These are phyloP conservation scores for Purpureocillium lavendulum DNA, from an alignment of 2,329 filamentous ascomycete genomes.

Conservation along the genomic window DNA sequence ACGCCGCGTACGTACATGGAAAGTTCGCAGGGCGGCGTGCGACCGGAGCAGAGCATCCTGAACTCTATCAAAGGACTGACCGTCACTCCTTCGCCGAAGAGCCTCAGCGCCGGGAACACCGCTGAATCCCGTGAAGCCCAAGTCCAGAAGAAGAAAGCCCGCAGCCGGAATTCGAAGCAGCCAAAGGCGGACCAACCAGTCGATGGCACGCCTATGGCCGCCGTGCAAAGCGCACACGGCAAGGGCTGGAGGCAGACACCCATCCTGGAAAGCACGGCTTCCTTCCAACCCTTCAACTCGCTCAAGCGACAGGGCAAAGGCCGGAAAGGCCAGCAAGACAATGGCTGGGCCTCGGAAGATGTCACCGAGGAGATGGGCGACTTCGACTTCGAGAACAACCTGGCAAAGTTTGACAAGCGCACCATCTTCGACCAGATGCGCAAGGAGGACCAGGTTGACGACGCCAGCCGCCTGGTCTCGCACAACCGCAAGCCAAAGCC, in stretches of 20 bases:
- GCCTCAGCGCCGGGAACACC: constrained; percentile 11
- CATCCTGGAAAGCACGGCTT: constrained; percentile 50
- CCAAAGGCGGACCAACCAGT: constrained; percentile 17
- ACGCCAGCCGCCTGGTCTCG: constrained; percentile 80
- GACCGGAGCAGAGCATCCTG: constrained; percentile 15
- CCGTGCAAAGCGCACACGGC: constrained; percentile 26
- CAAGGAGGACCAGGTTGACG: constrained; percentile 80
- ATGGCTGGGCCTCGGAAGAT: constrained; percentile 93
- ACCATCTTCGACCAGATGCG: constrained; percentile 87
- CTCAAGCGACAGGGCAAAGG: constrained; percentile 48
- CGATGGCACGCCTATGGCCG: constrained; percentile 13
- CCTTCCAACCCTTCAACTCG: constrained; percentile 54
- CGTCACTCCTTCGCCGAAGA: constrained; percentile 9
- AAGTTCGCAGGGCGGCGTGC: background rate
- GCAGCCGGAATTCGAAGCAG: constrained; percentile 22
- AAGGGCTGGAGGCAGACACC: constrained; percentile 54
- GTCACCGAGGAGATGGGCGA: constrained; percentile 92
- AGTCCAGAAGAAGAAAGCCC: constrained; percentile 21
- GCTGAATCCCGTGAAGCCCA: constrained; percentile 12
- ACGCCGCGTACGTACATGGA: background rate
- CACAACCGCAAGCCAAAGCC: constrained; percentile 69
- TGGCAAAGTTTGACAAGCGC: constrained; percentile 92
- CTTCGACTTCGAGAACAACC: constrained; percentile 83
- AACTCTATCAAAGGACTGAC: constrained; percentile 18
- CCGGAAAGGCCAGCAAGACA: constrained; percentile 43